Evolutionary conservation across 805 yeast genomes (phyloP).

Genomic region (Barnettozyma botsteinii): DNA sequence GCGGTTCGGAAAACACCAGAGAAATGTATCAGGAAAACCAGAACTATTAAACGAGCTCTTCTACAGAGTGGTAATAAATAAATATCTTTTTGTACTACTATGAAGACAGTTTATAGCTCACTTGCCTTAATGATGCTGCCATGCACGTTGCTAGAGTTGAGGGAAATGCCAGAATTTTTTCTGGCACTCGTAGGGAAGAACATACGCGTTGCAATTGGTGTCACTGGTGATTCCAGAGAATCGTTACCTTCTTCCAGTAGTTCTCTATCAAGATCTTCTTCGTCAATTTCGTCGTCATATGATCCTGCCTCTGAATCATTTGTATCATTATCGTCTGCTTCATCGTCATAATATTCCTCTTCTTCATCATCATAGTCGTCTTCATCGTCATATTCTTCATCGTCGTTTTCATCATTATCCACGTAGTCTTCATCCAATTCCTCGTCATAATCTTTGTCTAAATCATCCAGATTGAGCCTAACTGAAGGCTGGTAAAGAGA

Average conservation of each 20-base stretch:
- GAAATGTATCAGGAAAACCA: no score
- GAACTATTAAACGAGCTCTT: no score
- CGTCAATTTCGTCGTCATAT: conserved; percentile 19
- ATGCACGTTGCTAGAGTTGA: conserved; percentile 14
- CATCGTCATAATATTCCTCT: conserved; percentile 22
- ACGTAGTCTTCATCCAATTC: conserved; percentile 21
- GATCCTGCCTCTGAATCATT: conserved; percentile 9
- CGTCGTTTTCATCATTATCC: conserved; percentile 18
- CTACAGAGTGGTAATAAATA: neutral
- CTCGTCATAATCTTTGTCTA: conserved; percentile 19
- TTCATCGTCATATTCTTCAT: conserved; percentile 21
- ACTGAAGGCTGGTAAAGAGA: conserved; percentile 2
- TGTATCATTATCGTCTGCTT: conserved; percentile 8
- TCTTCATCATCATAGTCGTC: conserved; percentile 30
- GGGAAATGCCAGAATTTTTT: conserved; percentile 14
- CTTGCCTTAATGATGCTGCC: conserved; percentile 23
- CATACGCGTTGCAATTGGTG: conserved; percentile 1
- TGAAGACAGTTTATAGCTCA: no score
- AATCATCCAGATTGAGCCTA: conserved; percentile 16
- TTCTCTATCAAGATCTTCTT: conserved; percentile 27
- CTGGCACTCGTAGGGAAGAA: conserved; percentile 11
- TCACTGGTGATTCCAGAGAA: neutral
- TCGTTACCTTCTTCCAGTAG: conserved; percentile 22
- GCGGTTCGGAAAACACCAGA: no score
- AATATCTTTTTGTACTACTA: neutral